Evolutionary conservation across 2,329 filamentous ascomycete genomes (phyloP).

Genomic region (Xylariaceae sp.): DNA sequence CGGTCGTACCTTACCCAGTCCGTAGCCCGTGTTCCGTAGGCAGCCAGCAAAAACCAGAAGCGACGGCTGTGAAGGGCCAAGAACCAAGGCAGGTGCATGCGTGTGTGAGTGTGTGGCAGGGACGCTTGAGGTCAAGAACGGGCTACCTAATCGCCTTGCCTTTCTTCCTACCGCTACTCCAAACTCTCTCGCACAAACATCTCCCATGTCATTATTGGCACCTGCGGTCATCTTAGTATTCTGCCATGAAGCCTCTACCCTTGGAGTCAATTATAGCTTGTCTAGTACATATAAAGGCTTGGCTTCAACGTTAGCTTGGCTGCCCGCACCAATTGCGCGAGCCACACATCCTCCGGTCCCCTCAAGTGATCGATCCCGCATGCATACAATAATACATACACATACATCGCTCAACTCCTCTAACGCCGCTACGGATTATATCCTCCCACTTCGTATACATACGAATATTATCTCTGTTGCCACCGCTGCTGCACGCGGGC

Average conservation of each 20-base stretch:
- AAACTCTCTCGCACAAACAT: not conserved
- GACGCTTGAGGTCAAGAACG: not conserved
- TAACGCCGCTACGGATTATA: slow-evolving; percentile 21
- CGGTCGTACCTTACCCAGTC: too few relatives aligned
- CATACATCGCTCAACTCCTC: slow-evolving; percentile 17
- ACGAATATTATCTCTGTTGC: slow-evolving; percentile 7
- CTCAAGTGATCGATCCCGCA: slow-evolving; percentile 23
- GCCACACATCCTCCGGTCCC: slow-evolving; percentile 26
- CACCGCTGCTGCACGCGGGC: slow-evolving; percentile 11
- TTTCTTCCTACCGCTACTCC: not conserved
- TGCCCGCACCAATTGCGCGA: slow-evolving; percentile 27
- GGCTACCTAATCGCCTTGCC: not conserved
- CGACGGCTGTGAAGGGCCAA: not conserved
- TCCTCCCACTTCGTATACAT: slow-evolving; percentile 7
- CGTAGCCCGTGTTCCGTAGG: not conserved
- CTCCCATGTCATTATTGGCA: not conserved
- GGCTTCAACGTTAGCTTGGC: slow-evolving; percentile 22
- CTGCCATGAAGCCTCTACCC: not conserved
- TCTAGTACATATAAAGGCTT: slow-evolving; percentile 12
- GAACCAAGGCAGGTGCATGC: not conserved
- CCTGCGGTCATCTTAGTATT: not conserved
- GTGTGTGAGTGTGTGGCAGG: not conserved
- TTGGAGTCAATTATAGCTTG: slow-evolving; percentile 11
- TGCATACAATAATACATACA: slow-evolving; percentile 20
- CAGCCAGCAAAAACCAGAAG: not conserved